Conservation (phyloP, 257 asterid genomes). For the Scutellaria baicalensis region DNA sequence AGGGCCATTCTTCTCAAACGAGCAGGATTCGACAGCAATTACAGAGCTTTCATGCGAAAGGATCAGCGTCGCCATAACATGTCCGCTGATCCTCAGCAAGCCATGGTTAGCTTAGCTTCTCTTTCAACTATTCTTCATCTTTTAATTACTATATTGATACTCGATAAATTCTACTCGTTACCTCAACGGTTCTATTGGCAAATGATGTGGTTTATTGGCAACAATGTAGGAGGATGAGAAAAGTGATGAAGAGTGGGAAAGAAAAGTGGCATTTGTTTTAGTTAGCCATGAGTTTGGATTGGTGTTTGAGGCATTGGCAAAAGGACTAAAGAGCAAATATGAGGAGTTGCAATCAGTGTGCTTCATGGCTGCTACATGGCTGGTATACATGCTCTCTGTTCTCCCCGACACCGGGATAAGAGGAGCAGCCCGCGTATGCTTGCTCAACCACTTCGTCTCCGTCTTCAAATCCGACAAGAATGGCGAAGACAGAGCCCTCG, state of each 20-base stretch:
- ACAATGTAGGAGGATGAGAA: slow-evolving; percentile 57
- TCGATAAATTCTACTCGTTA: too few relatives aligned
- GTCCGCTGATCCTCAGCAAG: slow-evolving; percentile 34
- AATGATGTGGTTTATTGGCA: neutral
- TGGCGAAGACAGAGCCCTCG: slow-evolving; percentile 53
- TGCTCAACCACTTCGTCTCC: slow-evolving; percentile 59
- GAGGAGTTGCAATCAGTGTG: slow-evolving; percentile 59
- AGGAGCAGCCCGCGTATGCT: slow-evolving; percentile 80
- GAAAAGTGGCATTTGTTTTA: slow-evolving; percentile 52
- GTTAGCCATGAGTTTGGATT: slow-evolving; percentile 86
- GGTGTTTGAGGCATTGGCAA: slow-evolving; percentile 71
- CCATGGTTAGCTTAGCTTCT: slow-evolving; percentile 28
- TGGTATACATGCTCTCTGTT: slow-evolving; percentile 54
- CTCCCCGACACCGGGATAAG: slow-evolving; percentile 78
- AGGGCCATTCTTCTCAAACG: slow-evolving; percentile 61
- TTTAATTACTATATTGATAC: too few relatives aligned
- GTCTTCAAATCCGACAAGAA: slow-evolving; percentile 50
- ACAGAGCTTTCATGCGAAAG: slow-evolving; percentile 34
- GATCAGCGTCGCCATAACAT: slow-evolving; percentile 36
- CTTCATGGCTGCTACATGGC: slow-evolving; percentile 75
- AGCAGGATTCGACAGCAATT: slow-evolving; percentile 48
- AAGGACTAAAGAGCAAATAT: slow-evolving; percentile 47
- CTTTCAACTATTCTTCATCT: too few relatives aligned
- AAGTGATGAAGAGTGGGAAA: slow-evolving; percentile 68
- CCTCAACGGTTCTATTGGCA: too few relatives aligned